Evolutionary conservation across 2,329 filamentous ascomycete species (phyloP).

Genomic region (Escovopsis sp.): DNA sequence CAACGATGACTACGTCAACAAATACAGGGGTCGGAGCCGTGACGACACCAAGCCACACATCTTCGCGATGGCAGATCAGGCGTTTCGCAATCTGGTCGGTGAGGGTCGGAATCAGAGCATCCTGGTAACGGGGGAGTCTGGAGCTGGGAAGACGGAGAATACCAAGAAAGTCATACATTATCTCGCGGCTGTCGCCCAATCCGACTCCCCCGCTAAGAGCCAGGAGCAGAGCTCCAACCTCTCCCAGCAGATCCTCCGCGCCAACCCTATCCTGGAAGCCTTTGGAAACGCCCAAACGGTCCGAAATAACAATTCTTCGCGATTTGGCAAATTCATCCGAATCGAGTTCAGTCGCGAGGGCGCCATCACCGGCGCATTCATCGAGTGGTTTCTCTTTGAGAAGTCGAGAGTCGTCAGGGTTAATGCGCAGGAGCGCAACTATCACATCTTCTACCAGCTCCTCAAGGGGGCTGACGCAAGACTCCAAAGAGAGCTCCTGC

Average conservation of each 20-base stretch:
- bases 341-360: conserved; percentile 85
- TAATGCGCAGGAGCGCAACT: conserved; percentile 80
- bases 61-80: conserved; percentile 92
- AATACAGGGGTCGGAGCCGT: conserved; percentile 83
- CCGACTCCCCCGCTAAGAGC: conserved; percentile 54
- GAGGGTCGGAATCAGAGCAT: conserved; percentile 96
- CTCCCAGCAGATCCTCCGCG: conserved; percentile 88
- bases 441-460: conserved; percentile 95
- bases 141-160: conserved; percentile 96
- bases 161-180: conserved; percentile 99
- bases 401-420: conserved; percentile 94
- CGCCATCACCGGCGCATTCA: conserved; percentile 87
- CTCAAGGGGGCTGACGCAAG: conserved; percentile 63
- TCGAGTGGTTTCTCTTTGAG: conserved; percentile 95
- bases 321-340: conserved; percentile 96
- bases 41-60: conserved; percentile 97
- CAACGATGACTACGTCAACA: conserved; percentile 89
- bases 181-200: conserved; percentile 79
- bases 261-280: conserved; percentile 92
- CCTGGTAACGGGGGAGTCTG: conserved; percentile 92
- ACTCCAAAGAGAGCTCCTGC: conserved; percentile 61
- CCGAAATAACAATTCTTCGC: conserved; percentile 93
- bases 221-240: conserved; percentile 60
- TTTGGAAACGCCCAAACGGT: conserved; percentile 98
- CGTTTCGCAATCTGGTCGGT: conserved; percentile 88